Evolutionary conservation across 768 basidiomycete genomes (phyloP).

Genomic region (Sistotremastrum niveocremeum): DNA sequence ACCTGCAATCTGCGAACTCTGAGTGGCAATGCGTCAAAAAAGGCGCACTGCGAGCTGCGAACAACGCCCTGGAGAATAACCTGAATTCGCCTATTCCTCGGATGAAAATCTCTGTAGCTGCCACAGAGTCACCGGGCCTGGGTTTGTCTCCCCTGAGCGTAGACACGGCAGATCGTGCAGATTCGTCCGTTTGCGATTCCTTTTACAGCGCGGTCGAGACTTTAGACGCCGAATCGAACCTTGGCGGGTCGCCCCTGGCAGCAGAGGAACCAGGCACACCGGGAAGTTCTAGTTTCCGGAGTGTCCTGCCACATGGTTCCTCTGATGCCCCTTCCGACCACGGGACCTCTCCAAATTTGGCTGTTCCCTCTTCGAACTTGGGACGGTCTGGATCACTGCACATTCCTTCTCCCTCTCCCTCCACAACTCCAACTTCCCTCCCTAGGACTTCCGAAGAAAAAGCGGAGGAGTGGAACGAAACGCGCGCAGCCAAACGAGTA

Average conservation of each 20-base stretch:
- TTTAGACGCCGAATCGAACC: no score
- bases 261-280: no score
- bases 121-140: background rate
- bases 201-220: conserved; percentile 26
- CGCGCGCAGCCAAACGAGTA: conserved; percentile 72
- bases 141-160: conserved; percentile 12
- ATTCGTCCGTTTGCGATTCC: conserved; percentile 39
- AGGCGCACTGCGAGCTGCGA: conserved; percentile 63
- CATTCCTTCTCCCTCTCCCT: no score
- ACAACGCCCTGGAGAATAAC: conserved; percentile 42
- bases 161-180: conserved; percentile 16
- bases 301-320: no score
- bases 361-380: no score
- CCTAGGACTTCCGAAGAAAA: conserved; percentile 33
- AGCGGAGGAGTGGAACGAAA: conserved; percentile 84
- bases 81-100: conserved; percentile 16
- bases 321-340: no score
- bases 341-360: no score
- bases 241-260: no score
- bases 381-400: no score
- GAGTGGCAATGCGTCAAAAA: conserved; percentile 54
- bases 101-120: conserved; percentile 25
- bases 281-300: no score
- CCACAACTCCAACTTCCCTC: no score
- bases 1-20: conserved; percentile 58